These are phyloP conservation scores for Talaromyces proteolyticus DNA, from an alignment of 495 filamentous ascomycete genomes.

Conservation along the genomic window DNA sequence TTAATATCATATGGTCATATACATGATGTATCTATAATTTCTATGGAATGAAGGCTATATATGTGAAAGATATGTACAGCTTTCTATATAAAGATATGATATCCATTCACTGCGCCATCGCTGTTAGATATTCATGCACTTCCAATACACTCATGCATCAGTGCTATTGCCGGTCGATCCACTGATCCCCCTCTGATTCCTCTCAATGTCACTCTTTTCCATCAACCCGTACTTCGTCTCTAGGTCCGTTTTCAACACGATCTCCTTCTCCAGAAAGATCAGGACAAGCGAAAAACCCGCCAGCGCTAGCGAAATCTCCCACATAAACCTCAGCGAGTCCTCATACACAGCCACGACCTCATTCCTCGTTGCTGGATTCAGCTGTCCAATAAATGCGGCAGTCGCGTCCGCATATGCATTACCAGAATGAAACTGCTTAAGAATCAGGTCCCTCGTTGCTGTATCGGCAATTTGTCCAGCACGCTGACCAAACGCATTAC, in stretches of 20 bases:
- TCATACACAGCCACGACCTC: conserved; percentile 14
- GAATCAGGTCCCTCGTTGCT: neutral
- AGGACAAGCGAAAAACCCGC: conserved; percentile 12
- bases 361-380: conserved; percentile 1
- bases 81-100: too few species aligned
- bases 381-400: neutral
- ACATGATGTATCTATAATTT: too few species aligned
- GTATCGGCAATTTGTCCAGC: neutral
- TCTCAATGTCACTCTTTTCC: too few species aligned
- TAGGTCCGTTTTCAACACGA: conserved; percentile 9
- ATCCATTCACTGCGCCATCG: too few species aligned
- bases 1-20: too few species aligned
- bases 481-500: conserved; percentile 8
- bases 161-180: too few species aligned
- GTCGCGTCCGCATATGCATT: conserved; percentile 2
- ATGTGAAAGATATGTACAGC: too few species aligned
- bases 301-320: conserved; percentile 14
- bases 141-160: too few species aligned
- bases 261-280: conserved; percentile 14
- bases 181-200: too few species aligned
- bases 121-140: too few species aligned
- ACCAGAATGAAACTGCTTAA: neutral
- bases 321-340: conserved; percentile 9
- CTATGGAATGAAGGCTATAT: too few species aligned
- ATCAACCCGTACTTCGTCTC: conserved; percentile 16